phyloP scores from a whole-genome alignment of 2,329 filamentous ascomycete genomes.

The Ceratocystis ficicola region DNA sequence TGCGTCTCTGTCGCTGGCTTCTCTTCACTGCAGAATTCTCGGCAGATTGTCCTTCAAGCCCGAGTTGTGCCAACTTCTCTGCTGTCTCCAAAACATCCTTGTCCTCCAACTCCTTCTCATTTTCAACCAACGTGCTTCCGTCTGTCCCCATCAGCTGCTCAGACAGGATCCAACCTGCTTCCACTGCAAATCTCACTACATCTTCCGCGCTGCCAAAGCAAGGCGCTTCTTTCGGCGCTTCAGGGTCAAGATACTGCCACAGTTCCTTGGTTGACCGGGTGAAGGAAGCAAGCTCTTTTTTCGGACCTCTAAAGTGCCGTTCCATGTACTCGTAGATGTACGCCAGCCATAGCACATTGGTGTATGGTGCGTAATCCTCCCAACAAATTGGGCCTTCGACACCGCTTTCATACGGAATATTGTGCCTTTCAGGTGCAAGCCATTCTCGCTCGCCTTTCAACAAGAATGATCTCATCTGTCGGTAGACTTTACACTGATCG shows the following conservation, averaged over 20 bases:
- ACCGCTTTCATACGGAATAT: constrained; percentile 38
- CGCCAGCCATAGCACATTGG: constrained; percentile 53
- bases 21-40: background rate
- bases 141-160: constrained; percentile 37
- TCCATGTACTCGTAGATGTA: constrained; percentile 47
- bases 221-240: constrained; percentile 36
- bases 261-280: constrained; percentile 40
- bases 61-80: background rate
- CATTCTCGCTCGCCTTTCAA: constrained; percentile 40
- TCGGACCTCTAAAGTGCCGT: constrained; percentile 37
- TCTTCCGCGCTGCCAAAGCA: constrained; percentile 45
- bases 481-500: constrained; percentile 48
- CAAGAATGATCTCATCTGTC: constrained; percentile 49
- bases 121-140: constrained; percentile 27
- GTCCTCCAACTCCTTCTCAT: constrained; percentile 21
- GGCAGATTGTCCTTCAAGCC: background rate
- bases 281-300: constrained; percentile 37
- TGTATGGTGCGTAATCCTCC: constrained; percentile 46
- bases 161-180: constrained; percentile 45
- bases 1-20: constrained; percentile 15
- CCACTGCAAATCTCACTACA: constrained; percentile 44
- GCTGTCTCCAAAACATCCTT: constrained; percentile 23
- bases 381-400: constrained; percentile 36
- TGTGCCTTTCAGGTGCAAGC: constrained; percentile 38
- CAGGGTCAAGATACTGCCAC: constrained; percentile 42